phyloP scores from a whole-genome alignment of 768 basidiomycete species.

The Kwoniella sp. region DNA sequence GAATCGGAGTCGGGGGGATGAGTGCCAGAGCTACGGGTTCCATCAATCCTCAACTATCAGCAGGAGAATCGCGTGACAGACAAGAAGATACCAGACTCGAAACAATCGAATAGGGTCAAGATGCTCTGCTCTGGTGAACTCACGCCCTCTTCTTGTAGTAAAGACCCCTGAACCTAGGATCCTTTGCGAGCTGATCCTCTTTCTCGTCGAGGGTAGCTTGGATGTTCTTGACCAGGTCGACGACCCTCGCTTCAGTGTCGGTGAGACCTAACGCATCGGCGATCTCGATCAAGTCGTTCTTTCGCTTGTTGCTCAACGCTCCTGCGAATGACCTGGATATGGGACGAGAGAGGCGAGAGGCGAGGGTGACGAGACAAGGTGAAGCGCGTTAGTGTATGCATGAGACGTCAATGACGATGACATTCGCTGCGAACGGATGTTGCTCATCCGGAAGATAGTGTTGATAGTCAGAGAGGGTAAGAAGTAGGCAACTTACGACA shows the following conservation, averaged over 20 bases:
- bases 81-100: too few relatives aligned
- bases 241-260: conserved; percentile 28
- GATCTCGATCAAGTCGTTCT: conserved; percentile 45
- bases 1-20: conserved; percentile 28
- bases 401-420: neutral
- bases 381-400: neutral
- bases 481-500: conserved; percentile 14
- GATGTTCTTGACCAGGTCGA: conserved; percentile 42
- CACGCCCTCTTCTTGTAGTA: conserved; percentile 33
- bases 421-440: neutral
- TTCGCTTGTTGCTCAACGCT: conserved; percentile 37
- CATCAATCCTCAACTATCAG: too few relatives aligned
- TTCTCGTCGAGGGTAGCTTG: conserved; percentile 40
- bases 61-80: too few relatives aligned
- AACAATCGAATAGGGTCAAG: too few relatives aligned
- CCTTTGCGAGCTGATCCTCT: conserved; percentile 28
- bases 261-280: conserved; percentile 37
- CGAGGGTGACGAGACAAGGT: neutral
- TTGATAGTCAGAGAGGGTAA: neutral
- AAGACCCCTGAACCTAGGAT: conserved; percentile 46
- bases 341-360: neutral
- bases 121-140: too few relatives aligned
- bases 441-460: neutral
- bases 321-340: conserved; percentile 28
- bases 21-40: conserved; percentile 11